phyloP scores from a whole-genome alignment of 352 stramenopile species.

The Thraustotheca clavata region DNA sequence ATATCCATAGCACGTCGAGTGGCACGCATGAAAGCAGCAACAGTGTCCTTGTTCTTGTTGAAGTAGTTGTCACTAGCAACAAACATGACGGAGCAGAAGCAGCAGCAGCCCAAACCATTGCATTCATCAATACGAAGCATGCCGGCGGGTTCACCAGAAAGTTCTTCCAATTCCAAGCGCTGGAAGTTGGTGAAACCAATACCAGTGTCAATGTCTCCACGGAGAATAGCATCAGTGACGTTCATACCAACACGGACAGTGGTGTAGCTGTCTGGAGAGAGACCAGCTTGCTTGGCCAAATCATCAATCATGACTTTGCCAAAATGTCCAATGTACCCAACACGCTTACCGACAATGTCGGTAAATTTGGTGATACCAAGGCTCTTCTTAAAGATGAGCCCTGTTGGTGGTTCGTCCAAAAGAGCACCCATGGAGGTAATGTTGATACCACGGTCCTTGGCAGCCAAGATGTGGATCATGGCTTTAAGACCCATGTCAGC shows the following conservation, averaged over 20 bases:
- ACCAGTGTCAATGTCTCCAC: slow-evolving; percentile 39
- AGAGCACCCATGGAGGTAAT: slow-evolving; percentile 40
- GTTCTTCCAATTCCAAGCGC: slow-evolving; percentile 40
- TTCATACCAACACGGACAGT: slow-evolving; percentile 44
- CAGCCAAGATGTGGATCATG: slow-evolving; percentile 44
- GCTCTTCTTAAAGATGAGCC: slow-evolving; percentile 45
- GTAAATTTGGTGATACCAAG: slow-evolving; percentile 43
- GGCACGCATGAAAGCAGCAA: slow-evolving; percentile 36
- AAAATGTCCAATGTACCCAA: slow-evolving; percentile 46
- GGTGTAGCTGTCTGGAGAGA: slow-evolving; percentile 36
- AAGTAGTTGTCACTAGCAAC: slow-evolving; percentile 41
- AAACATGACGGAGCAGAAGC: slow-evolving; percentile 51
- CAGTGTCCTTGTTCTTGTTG: slow-evolving; percentile 35
- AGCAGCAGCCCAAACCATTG: slow-evolving; percentile 40
- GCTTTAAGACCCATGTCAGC: slow-evolving; percentile 43
- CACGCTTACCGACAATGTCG: slow-evolving; percentile 43
- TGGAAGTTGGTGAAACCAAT: slow-evolving; percentile 52
- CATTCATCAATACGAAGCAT: slow-evolving; percentile 47
- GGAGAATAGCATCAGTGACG: slow-evolving; percentile 41
- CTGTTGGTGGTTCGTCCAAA: slow-evolving; percentile 37
- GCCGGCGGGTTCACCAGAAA: slow-evolving; percentile 38
- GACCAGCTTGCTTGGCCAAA: slow-evolving; percentile 38
- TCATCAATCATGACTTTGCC: slow-evolving; percentile 48
- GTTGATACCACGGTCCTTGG: slow-evolving; percentile 42
- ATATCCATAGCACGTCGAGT: slow-evolving; percentile 42